Percentiles rank a stretch among this genome's conserved stretches.
phyloP scores from a whole-genome alignment of 495 filamentous ascomycete species.

The Apiosordaria backusii region DNA sequence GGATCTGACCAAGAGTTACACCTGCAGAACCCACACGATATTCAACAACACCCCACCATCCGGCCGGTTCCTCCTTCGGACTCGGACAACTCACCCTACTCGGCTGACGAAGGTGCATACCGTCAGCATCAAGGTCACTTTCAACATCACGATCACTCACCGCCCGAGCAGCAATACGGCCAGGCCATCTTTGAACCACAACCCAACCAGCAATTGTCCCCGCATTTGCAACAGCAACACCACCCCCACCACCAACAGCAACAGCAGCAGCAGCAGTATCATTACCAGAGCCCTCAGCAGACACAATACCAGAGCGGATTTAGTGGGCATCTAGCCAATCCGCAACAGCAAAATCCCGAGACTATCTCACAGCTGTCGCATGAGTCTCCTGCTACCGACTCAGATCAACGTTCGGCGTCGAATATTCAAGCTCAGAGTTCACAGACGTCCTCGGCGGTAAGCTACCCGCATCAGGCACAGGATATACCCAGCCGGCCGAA shows the following conservation, averaged over 20 bases:
- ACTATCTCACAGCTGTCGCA: conserved; percentile 59
- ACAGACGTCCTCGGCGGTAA: conserved; percentile 38
- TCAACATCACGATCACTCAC: conserved; percentile 35
- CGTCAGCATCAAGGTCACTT: conserved; percentile 43
- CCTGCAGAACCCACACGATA: conserved; percentile 38
- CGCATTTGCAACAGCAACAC: conserved; percentile 31
- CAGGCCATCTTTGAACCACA: conserved; percentile 27
- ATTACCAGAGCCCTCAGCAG: conserved; percentile 28
- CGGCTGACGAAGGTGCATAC: conserved; percentile 38
- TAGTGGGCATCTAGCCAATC: conserved; percentile 37
- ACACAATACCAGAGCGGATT: conserved; percentile 39
- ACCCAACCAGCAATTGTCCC: conserved; percentile 14
- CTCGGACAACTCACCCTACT: conserved; percentile 38
- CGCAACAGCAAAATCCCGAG: conserved; percentile 49
- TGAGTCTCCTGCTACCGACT: conserved; percentile 52
- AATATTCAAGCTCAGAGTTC: conserved; percentile 37
- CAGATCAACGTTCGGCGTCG: conserved; percentile 39
- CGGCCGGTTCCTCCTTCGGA: conserved; percentile 37
- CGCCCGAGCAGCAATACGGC: conserved; percentile 34
- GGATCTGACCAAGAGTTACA: conserved; percentile 39
- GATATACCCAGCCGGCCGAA: conserved; percentile 32
- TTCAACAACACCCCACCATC: conserved; percentile 37
- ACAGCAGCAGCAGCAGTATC: conserved; percentile 37
- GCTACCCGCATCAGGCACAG: conserved; percentile 34
- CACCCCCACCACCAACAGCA: conserved; percentile 35